Evolutionary conservation across 305 asterid species (phyloP).

Genomic region (Plantago lanceolata): DNA sequence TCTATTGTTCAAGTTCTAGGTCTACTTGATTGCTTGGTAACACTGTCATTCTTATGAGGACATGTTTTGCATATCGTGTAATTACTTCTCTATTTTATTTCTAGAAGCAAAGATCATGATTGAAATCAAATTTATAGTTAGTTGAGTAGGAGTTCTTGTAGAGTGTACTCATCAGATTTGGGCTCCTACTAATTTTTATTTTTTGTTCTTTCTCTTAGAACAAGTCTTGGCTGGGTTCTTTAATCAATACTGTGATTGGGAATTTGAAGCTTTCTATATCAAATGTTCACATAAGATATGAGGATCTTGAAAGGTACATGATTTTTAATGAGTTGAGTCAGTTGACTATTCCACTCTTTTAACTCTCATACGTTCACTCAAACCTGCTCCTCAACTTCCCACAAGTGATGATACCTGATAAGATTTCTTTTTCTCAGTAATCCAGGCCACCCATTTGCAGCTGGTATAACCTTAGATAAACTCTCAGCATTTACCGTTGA

Average conservation of each 20-base stretch:
- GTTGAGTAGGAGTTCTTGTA: not conserved
- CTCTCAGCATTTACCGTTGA: conserved; percentile 90
- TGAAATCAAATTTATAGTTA: not conserved
- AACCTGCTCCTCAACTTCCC: conserved; percentile 19
- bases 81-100: too few species aligned
- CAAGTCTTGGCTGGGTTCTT: conserved; percentile 91
- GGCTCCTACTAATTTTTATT: conserved; percentile 23
- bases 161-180: conserved; percentile 28
- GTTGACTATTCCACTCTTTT: not conserved
- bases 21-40: not conserved
- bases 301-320: conserved; percentile 87
- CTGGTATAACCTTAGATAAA: conserved; percentile 79
- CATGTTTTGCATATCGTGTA: not conserved
- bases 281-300: conserved; percentile 93
- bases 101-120: not conserved
- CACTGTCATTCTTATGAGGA: not conserved
- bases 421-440: conserved; percentile 52
- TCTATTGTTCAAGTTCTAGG: not conserved
- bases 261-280: conserved; percentile 94
- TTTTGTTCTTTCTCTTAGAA: conserved; percentile 49
- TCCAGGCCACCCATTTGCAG: conserved; percentile 92
- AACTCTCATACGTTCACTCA: conserved; percentile 16
- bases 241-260: conserved; percentile 93
- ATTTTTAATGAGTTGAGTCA: conserved; percentile 23
- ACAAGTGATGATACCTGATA: conserved; percentile 18